These are phyloP conservation scores for Acrocalymma vagum DNA, from an alignment of 2,329 filamentous ascomycete species.

Conservation along the genomic window DNA sequence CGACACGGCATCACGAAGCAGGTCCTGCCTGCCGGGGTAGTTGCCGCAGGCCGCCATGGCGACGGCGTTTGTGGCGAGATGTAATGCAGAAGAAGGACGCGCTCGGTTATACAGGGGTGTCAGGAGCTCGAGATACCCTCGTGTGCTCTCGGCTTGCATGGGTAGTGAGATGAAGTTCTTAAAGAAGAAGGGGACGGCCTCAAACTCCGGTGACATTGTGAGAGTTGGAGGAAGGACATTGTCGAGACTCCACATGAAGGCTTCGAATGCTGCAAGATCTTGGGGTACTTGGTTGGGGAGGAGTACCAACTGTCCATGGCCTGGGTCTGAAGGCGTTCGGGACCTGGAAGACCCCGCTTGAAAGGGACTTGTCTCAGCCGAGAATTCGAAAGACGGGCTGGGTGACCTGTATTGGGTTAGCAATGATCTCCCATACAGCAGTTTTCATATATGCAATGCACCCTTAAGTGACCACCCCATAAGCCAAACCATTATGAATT, in stretches of 20 bases:
- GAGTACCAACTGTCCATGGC: conserved; percentile 28
- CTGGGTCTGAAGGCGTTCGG: conserved; percentile 16
- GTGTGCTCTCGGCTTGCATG: conserved; percentile 45
- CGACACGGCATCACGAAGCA: conserved; percentile 42
- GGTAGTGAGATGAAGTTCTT: conserved; percentile 50
- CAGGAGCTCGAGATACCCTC: conserved; percentile 49
- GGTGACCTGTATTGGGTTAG: conserved; percentile 31
- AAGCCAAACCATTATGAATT: too few relatives aligned
- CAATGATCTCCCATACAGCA: background rate
- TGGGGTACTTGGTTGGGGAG: conserved; percentile 27
- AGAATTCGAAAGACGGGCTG: conserved; percentile 25
- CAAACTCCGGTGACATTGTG: conserved; percentile 41
- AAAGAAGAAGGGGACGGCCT: conserved; percentile 53
- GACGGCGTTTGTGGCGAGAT: conserved; percentile 50
- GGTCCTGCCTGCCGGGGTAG: conserved; percentile 44
- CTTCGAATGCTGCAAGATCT: conserved; percentile 30
- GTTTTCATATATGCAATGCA: background rate
- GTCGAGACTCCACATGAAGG: conserved; percentile 41
- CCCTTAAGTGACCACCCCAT: too few relatives aligned
- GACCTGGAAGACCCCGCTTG: conserved; percentile 18
- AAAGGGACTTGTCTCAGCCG: conserved; percentile 17
- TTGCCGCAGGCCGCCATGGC: conserved; percentile 48
- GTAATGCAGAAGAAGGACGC: conserved; percentile 45
- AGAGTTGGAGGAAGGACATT: conserved; percentile 35
- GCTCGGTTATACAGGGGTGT: conserved; percentile 48